These are phyloP conservation scores for Myrica gale DNA, from an alignment of 306 rosid species.

Conservation along the genomic window DNA sequence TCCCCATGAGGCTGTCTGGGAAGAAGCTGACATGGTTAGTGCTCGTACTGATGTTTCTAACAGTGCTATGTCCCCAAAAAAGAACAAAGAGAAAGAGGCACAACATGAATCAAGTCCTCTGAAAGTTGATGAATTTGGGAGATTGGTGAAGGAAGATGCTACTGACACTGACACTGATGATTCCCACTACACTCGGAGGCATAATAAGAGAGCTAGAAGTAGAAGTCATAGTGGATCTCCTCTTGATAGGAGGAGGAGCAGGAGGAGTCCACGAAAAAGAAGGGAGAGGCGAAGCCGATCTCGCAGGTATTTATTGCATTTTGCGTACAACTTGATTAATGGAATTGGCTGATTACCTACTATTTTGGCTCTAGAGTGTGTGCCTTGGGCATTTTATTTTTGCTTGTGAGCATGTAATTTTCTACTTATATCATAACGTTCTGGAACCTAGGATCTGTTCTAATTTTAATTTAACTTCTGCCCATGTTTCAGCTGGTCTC, in stretches of 20 bases:
- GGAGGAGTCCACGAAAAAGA: conserved; percentile 64
- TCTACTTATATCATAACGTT: not conserved
- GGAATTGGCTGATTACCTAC: conserved; percentile 22
- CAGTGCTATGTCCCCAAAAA: conserved; percentile 34
- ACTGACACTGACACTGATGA: conserved; percentile 72
- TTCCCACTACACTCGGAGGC: conserved; percentile 45
- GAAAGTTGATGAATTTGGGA: conserved; percentile 86
- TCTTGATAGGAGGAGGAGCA: conserved; percentile 51
- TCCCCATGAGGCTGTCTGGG: conserved; percentile 35
- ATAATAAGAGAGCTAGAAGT: conserved; percentile 58
- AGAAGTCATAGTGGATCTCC: conserved; percentile 72
- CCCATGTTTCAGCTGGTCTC: conserved; percentile 66
- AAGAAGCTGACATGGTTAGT: conserved; percentile 35
- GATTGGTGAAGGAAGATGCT: conserved; percentile 64
- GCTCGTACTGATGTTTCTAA: conserved; percentile 37
- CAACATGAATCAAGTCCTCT: conserved; percentile 40
- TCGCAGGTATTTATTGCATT: conserved; percentile 61
- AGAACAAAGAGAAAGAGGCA: conserved; percentile 39
- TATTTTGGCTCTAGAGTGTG: conserved; percentile 14
- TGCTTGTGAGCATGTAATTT: not conserved
- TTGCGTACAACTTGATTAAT: conserved; percentile 11
- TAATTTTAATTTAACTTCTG: conserved; percentile 29
- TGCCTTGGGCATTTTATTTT: conserved; percentile 22
- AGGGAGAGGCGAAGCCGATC: conserved; percentile 73
- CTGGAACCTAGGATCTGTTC: conserved; percentile 11